Percentiles rank a stretch among this genome's conserved stretches.
Evolutionary conservation across 1,284 basidiomycete species (phyloP).

Genomic region (Cryptococcus floricola): DNA sequence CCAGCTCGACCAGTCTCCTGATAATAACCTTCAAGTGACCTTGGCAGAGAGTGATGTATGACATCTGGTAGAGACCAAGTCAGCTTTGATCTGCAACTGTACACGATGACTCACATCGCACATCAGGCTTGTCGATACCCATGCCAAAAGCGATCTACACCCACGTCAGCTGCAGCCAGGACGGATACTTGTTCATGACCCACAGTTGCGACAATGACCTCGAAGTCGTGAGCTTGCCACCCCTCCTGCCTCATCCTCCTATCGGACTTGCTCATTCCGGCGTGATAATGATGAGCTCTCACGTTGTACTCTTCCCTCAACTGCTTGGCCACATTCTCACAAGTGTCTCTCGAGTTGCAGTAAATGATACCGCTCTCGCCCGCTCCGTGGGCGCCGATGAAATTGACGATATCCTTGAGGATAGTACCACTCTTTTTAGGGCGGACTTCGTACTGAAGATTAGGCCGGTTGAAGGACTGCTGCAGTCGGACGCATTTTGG

Average conservation of each 20-base stretch:
- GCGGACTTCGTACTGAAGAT: constrained; percentile 77
- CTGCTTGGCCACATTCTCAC: constrained; percentile 71
- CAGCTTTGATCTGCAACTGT: constrained; percentile 11
- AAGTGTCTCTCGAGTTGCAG: constrained; percentile 65
- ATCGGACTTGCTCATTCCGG: constrained; percentile 65
- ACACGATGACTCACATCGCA: constrained; percentile 49
- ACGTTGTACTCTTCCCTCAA: constrained; percentile 60
- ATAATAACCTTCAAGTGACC: constrained; percentile 69
- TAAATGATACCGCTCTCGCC: constrained; percentile 82
- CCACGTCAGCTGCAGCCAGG: not conserved
- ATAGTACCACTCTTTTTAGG: constrained; percentile 51
- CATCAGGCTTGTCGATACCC: constrained; percentile 86
- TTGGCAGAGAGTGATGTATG: constrained; percentile 68
- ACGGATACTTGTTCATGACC: constrained; percentile 14
- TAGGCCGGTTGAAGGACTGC: constrained; percentile 89
- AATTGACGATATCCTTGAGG: constrained; percentile 64
- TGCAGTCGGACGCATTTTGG: constrained; percentile 59
- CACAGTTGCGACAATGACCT: constrained; percentile 85
- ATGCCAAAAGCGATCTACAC: constrained; percentile 84
- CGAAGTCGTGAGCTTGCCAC: constrained; percentile 71
- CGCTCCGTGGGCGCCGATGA: constrained; percentile 62
- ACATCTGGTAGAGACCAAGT: constrained; percentile 56
- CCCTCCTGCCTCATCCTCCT: constrained; percentile 62
- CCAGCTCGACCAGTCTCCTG: constrained; percentile 84
- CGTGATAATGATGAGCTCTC: constrained; percentile 79